Evolutionary conservation across 106 monocot genomes (phyloP).

Genomic region (Vanilla planifolia): DNA sequence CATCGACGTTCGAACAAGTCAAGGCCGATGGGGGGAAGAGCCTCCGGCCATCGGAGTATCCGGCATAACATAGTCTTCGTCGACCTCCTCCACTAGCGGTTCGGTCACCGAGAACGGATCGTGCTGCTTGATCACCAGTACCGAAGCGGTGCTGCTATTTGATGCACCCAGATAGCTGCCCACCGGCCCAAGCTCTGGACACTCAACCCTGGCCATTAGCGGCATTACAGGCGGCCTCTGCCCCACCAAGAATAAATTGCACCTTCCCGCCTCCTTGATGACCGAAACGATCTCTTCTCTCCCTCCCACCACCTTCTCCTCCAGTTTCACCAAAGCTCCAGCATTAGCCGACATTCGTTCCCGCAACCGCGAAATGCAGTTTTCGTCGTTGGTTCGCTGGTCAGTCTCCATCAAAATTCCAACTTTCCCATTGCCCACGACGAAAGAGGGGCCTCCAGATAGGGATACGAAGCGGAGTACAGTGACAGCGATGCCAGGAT

Average conservation of each 20-base stretch:
- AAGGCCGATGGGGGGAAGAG: too few species aligned
- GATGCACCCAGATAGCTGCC: conserved; percentile 27
- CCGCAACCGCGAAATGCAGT: conserved; percentile 23
- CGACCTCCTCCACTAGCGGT: too few species aligned
- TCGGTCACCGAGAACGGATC: too few species aligned
- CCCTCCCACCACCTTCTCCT: conserved; percentile 14
- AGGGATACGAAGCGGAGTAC: conserved; percentile 8
- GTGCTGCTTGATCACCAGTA: too few species aligned
- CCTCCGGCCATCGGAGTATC: too few species aligned
- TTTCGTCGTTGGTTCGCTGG: conserved; percentile 23
- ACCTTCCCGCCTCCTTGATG: conserved; percentile 14
- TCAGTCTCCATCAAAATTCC: background rate
- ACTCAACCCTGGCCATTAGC: conserved; percentile 33
- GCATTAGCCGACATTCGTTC: too few species aligned
- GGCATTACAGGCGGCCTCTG: conserved; percentile 21
- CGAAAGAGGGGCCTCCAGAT: background rate
- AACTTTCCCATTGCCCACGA: background rate
- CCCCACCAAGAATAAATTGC: conserved; percentile 36
- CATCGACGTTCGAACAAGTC: too few species aligned
- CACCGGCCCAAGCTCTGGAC: conserved; percentile 29
- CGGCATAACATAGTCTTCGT: too few species aligned
- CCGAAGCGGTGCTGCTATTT: conserved; percentile 17
- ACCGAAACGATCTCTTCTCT: conserved; percentile 34
- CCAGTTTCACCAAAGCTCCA: conserved; percentile 11
- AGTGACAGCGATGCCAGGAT: conserved; percentile 3